These are phyloP conservation scores for Musa troglodytarum DNA, from an alignment of 176 grass and related monocot genomes.

Conservation along the genomic window DNA sequence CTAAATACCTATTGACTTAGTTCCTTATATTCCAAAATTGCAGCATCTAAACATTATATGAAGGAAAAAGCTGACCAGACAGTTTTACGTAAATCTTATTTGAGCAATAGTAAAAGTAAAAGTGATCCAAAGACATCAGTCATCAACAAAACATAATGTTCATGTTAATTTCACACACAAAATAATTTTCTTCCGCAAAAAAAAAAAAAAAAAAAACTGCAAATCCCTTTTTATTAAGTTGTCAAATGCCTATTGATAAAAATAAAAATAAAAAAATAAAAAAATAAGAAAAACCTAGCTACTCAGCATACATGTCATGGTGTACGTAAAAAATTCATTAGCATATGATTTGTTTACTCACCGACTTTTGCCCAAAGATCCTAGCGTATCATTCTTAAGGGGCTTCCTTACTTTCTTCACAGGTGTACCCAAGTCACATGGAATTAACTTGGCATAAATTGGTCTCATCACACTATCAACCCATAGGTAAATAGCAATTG, in stretches of 20 bases:
- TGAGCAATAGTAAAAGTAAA: neutral
- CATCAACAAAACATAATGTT: neutral
- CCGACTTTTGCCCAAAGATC: slow-evolving; percentile 28
- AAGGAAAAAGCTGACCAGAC: neutral
- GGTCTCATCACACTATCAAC: slow-evolving; percentile 24
- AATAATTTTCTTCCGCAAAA: neutral
- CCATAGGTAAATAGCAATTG: slow-evolving; percentile 20
- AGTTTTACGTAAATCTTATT: neutral
- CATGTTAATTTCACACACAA: neutral
- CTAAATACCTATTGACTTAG: no score
- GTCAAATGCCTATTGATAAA: neutral
- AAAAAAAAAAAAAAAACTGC: neutral
- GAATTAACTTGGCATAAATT: slow-evolving; percentile 31
- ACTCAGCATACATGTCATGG: neutral
- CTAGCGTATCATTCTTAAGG: slow-evolving; percentile 11
- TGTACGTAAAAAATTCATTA: neutral
- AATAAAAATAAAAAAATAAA: neutral
- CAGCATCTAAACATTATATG: no score
- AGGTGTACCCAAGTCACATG: slow-evolving; percentile 24
- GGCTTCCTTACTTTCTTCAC: slow-evolving; percentile 9
- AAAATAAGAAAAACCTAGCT: neutral
- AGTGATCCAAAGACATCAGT: neutral
- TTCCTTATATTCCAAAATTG: no score
- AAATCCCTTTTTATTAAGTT: neutral
- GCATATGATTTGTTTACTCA: neutral